Base-by-base conservation (phyloP, 441 rosid genomes). In the Corymbia citriodora region DNA sequence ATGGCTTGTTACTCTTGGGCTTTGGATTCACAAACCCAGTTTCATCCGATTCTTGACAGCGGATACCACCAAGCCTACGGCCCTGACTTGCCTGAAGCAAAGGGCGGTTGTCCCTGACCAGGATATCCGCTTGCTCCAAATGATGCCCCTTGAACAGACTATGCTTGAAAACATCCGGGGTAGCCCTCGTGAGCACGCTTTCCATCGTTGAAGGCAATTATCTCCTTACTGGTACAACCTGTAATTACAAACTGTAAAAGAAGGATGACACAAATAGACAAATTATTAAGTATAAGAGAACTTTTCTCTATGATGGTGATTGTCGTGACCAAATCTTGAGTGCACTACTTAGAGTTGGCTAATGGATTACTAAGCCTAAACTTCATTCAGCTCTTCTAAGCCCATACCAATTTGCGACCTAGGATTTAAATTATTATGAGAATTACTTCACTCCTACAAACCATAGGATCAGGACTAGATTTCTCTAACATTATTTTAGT, bases 111-210 rank as follows among this genome's bases (percentile, higher is more conserved):
- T 91, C 91, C 40, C 83, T 89, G 4, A 92, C n/a, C n/a, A 45
- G 55, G 86, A 74, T 81, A 81, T 93, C 92, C 50, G 40, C 82
- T 45, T 59, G 93, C 49, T 92, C 95, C 90, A 83, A 90, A 50
- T 90, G 40, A 89, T 90, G 91, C 13, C 90, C 92, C 55, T 85
- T 91, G 59, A 89, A 89, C 81, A 91, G 31, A 16, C 93, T 87
- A 82, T 81, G 94, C 45, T 89, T 90, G 27, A 59, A 88, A 7
- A 90, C 90, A 6, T 92, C 94, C 8, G 93, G 89, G 6, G 94
- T 87, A n/a, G 93, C 91, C 93, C 95, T 94, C 52, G 93, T 86
- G 31, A 95, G 81, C 53, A 90, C 88, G 55, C 91, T 89, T 90
- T 90, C 91, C 91, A 90, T 90, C 7, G 54, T 19, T 54, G 23